These are phyloP conservation scores for Colletotrichum plurivorum DNA, from an alignment of 2,329 filamentous ascomycete genomes.

Conservation along the genomic window DNA sequence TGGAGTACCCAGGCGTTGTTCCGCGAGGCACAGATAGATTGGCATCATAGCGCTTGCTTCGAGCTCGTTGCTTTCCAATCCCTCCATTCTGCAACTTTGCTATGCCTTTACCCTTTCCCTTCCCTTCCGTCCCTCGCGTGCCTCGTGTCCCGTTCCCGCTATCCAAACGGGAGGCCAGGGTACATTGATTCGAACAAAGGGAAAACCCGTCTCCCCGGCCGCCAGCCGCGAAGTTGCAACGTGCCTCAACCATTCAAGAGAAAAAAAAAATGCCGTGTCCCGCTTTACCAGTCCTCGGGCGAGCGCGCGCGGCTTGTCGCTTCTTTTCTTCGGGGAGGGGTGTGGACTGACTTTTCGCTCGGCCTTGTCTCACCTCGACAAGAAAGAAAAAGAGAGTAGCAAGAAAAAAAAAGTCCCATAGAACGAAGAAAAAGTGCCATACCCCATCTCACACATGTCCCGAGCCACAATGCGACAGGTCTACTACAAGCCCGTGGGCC, in stretches of 20 bases:
- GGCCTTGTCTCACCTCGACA: conserved; percentile 34
- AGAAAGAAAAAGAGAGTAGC: conserved; percentile 6
- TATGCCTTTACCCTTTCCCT: no score
- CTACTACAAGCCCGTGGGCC: conserved; percentile 1
- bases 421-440: no score
- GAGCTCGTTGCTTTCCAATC: not conserved
- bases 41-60: conserved; percentile 31
- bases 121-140: not conserved
- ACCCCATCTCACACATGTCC: conserved; percentile 1
- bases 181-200: conserved; percentile 16
- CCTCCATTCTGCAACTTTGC: not conserved
- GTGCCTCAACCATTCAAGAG: conserved; percentile 25
- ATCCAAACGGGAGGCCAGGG: not conserved
- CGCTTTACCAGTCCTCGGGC: conserved; percentile 7
- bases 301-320: conserved; percentile 22
- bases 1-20: not conserved
- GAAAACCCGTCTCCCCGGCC: conserved; percentile 10
- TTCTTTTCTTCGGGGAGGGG: not conserved
- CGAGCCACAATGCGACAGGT: not conserved
- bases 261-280: conserved; percentile 5
- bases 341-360: not conserved
- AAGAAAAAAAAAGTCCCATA: not conserved
- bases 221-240: conserved; percentile 32
- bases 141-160: not conserved
- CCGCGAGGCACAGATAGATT: conserved; percentile 14